Percentiles rank a stretch among this genome's conserved stretches.
Evolutionary conservation across 2,329 filamentous ascomycete species (phyloP).

Genomic region (Aspergillus ibericus): DNA sequence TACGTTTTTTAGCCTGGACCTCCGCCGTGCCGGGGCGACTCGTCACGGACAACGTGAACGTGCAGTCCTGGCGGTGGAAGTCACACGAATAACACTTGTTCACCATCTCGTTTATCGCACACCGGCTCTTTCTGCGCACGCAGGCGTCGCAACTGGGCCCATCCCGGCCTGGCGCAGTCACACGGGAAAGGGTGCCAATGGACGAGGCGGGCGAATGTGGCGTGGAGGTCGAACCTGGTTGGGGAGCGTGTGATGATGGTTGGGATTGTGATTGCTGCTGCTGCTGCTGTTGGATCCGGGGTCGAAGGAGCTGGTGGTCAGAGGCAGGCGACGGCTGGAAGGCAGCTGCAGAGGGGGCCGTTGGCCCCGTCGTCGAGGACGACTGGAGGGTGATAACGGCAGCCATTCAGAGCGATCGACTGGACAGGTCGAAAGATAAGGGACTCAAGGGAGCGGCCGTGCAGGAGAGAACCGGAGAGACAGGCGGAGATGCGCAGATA

Average conservation of each 20-base stretch:
- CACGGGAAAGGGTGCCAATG: conserved; percentile 28
- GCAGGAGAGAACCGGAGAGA: not conserved
- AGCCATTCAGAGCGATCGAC: conserved; percentile 31
- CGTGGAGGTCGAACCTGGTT: conserved; percentile 20
- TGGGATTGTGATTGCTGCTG: conserved; percentile 21
- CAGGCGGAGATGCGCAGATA: conserved; percentile 1
- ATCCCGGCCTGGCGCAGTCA: conserved; percentile 33
- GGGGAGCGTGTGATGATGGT: conserved; percentile 28
- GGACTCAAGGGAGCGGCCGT: not conserved
- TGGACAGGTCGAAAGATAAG: conserved; percentile 3
- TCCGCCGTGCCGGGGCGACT: conserved; percentile 22
- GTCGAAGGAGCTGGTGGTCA: conserved; percentile 25
- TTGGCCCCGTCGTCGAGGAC: conserved; percentile 33
- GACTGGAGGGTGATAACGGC: conserved; percentile 44
- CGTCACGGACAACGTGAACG: conserved; percentile 35
- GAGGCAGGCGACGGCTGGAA: conserved; percentile 27
- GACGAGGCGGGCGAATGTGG: conserved; percentile 19
- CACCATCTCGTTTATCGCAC: conserved; percentile 46
- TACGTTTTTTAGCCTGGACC: conserved; percentile 40
- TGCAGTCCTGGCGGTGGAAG: conserved; percentile 47
- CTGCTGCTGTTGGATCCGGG: conserved; percentile 23
- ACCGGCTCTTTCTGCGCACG: conserved; percentile 43
- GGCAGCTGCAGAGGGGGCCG: conserved; percentile 21
- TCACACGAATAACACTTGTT: conserved; percentile 48
- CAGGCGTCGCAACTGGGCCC: conserved; percentile 45